Percentiles rank a stretch among this genome's conserved stretches.
These are phyloP conservation scores for Chaetomium fimeti DNA, from an alignment of 495 filamentous ascomycete genomes.

Conservation along the genomic window DNA sequence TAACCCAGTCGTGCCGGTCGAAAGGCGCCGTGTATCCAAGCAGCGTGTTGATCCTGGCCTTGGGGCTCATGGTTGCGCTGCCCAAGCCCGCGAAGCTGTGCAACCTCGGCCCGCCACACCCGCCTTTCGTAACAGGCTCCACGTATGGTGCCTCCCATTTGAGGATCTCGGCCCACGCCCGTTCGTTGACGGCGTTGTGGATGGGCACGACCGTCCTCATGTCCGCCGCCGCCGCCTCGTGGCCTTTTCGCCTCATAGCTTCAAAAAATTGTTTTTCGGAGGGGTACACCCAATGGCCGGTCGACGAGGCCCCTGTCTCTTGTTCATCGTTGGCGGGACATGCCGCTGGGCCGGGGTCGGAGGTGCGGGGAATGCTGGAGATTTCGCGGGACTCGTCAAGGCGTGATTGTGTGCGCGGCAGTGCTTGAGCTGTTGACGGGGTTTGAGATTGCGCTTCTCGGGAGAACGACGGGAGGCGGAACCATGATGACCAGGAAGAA, in stretches of 20 bases:
- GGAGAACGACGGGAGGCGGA: conserved; percentile 29
- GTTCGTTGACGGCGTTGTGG: conserved; percentile 95
- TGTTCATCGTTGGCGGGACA: conserved; percentile 66
- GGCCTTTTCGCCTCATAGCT: conserved; percentile 82
- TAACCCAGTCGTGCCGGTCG: conserved; percentile 95
- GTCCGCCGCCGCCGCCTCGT: conserved; percentile 58
- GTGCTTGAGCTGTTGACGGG: conserved; percentile 27
- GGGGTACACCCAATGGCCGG: conserved; percentile 94
- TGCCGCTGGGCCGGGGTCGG: conserved; percentile 46
- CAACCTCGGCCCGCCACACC: conserved; percentile 78
- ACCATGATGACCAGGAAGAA: conserved; percentile 33
- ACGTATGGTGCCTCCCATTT: conserved; percentile 75
- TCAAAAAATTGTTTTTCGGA: conserved; percentile 95
- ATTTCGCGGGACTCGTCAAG: conserved; percentile 66
- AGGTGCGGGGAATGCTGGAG: conserved; percentile 75
- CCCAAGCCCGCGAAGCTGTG: conserved; percentile 80
- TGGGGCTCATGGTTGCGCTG: conserved; percentile 66
- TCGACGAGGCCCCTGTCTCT: conserved; percentile 67
- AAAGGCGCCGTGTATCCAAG: conserved; percentile 89
- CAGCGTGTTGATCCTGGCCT: conserved; percentile 73
- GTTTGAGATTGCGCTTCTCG: conserved; percentile 28
- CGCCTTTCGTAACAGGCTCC: conserved; percentile 31
- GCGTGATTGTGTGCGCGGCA: conserved; percentile 35
- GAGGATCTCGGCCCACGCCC: conserved; percentile 79
- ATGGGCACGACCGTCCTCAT: conserved; percentile 93